A percentile compares a stretch with the other conserved stretches of the same genome.
phyloP scores from a whole-genome alignment of 305 asterid species.

The Fraxinus angustifolia region DNA sequence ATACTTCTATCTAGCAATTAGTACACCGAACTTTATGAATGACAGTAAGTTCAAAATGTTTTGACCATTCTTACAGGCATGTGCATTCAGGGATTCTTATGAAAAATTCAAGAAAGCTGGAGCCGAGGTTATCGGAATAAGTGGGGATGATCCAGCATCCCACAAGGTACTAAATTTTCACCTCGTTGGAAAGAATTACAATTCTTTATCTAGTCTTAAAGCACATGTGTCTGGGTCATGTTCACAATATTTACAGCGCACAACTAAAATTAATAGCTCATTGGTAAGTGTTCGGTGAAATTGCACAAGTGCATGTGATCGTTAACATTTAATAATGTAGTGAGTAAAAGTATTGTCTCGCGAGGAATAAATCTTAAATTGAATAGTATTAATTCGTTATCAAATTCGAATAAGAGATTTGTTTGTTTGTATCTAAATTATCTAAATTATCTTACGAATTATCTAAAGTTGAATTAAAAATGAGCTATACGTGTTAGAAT shows the following conservation, averaged over 20 bases:
- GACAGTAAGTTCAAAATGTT: constrained; percentile 4
- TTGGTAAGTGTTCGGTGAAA: background rate
- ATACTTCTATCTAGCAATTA: background rate
- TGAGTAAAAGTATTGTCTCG: background rate
- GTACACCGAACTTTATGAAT: background rate
- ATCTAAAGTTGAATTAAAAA: background rate
- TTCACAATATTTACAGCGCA: background rate
- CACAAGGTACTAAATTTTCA: constrained; percentile 62
- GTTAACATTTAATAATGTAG: background rate
- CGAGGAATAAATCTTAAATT: background rate
- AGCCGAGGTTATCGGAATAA: constrained; percentile 88
- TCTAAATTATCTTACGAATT: too few species aligned
- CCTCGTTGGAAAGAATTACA: background rate
- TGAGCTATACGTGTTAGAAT: background rate
- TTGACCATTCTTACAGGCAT: constrained; percentile 59
- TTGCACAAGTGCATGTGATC: background rate
- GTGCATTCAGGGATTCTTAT: constrained; percentile 95
- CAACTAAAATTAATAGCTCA: background rate
- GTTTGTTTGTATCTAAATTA: background rate
- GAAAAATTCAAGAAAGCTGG: constrained; percentile 98
- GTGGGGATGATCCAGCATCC: constrained; percentile 73
- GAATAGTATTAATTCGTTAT: too few species aligned
- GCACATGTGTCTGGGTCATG: background rate
- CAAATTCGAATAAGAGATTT: background rate
- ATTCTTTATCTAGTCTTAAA: background rate